These are phyloP conservation scores for Moesziomyces globuligerus DNA, from an alignment of 1,284 basidiomycete genomes.

Conservation along the genomic window DNA sequence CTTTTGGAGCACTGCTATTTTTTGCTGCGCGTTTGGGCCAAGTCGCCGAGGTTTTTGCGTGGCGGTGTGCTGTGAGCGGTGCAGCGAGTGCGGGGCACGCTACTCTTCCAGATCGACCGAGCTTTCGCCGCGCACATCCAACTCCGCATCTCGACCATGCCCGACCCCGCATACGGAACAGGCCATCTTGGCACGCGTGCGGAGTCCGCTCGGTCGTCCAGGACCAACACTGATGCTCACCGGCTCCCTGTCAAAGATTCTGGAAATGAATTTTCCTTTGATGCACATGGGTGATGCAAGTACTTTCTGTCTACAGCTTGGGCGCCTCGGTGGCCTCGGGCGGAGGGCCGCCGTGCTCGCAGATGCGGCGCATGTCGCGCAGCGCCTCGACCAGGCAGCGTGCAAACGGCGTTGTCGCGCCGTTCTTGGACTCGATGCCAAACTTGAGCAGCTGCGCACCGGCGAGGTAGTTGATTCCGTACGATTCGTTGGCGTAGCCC, in stretches of 20 bases:
- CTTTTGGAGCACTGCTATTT: no score
- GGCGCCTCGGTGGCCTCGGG: slow-evolving; percentile 37
- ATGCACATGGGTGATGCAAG: no score
- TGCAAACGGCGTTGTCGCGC: slow-evolving; percentile 80
- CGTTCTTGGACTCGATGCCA: slow-evolving; percentile 90
- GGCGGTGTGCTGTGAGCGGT: no score
- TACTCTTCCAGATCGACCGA: slow-evolving; percentile 19
- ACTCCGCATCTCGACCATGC: slow-evolving; percentile 9
- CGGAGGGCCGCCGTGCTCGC: slow-evolving; percentile 67
- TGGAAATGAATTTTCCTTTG: no score
- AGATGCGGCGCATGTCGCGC: slow-evolving; percentile 76
- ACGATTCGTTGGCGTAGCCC: slow-evolving; percentile 55
- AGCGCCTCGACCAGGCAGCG: slow-evolving; percentile 77
- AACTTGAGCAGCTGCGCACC: slow-evolving; percentile 86
- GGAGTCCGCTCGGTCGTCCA: no score
- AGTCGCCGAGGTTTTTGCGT: no score
- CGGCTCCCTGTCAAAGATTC: no score
- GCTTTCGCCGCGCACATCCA: slow-evolving; percentile 13
- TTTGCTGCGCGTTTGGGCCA: slow-evolving; percentile 14
- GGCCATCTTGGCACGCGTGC: no score
- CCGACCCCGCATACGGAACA: slow-evolving; percentile 22
- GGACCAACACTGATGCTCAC: no score
- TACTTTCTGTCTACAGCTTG: slow-evolving; percentile 51
- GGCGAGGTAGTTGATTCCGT: slow-evolving; percentile 73
- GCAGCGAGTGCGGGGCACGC: not conserved